These are phyloP conservation scores for Sporisorium exsertum DNA, from an alignment of 1,284 basidiomycete species.

Conservation along the genomic window DNA sequence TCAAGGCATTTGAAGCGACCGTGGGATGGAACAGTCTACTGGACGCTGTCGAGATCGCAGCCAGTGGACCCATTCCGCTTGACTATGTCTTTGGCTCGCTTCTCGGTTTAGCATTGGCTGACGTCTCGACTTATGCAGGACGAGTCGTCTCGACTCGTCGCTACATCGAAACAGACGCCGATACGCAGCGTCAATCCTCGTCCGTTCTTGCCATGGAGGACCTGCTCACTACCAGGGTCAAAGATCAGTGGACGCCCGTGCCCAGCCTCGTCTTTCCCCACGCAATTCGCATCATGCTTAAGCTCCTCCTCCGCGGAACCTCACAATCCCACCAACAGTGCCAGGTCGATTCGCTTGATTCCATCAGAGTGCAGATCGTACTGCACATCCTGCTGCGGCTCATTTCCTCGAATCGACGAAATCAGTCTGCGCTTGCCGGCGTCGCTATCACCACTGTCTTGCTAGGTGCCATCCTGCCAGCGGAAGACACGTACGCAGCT, in stretches of 20 bases:
- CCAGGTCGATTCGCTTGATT: not conserved
- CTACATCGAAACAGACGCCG: not conserved
- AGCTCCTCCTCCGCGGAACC: conserved; percentile 6
- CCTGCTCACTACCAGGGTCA: conserved; percentile 9
- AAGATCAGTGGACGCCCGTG: conserved; percentile 29
- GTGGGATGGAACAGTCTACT: conserved; percentile 58
- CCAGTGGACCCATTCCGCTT: conserved; percentile 9
- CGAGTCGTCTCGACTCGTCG: conserved; percentile 32
- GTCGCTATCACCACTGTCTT: conserved; percentile 23
- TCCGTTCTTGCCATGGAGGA: not conserved
- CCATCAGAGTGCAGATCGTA: conserved; percentile 14
- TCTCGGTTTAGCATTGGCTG: conserved; percentile 54
- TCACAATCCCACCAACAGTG: not conserved
- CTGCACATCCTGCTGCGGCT: conserved; percentile 18
- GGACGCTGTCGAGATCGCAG: conserved; percentile 33
- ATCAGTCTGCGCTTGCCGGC: conserved; percentile 22
- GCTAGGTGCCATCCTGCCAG: conserved; percentile 20
- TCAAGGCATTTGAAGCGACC: conserved; percentile 46
- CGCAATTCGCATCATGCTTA: conserved; percentile 20
- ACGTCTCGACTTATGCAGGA: conserved; percentile 41
- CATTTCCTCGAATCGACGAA: conserved; percentile 19
- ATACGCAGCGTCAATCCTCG: not conserved
- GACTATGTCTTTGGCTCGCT: conserved; percentile 50
- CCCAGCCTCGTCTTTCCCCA: conserved; percentile 24
- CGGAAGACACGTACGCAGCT: not conserved